These are phyloP conservation scores for Inonotus obliquus DNA, from an alignment of 1,284 basidiomycete species.

Conservation along the genomic window DNA sequence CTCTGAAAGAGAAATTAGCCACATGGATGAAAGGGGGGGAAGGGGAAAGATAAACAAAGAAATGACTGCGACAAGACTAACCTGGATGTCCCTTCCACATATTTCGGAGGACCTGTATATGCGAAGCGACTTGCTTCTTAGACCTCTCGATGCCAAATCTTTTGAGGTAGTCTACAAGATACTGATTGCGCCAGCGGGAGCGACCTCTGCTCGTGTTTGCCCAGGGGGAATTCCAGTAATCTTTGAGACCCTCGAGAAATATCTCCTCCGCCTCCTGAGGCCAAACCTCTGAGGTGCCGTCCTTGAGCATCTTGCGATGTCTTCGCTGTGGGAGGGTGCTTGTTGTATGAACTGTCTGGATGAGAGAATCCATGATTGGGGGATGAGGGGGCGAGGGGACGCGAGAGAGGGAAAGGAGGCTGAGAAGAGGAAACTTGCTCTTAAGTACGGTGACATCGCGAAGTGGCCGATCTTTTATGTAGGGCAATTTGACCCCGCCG, in stretches of 20 bases:
- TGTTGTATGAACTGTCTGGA: slow-evolving; percentile 25
- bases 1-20: slow-evolving; percentile 34
- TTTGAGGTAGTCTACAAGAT: slow-evolving; percentile 71
- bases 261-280: slow-evolving; percentile 67
- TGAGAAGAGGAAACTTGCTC: not conserved
- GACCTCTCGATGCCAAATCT: slow-evolving; percentile 61
- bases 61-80: slow-evolving; percentile 28
- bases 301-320: slow-evolving; percentile 77
- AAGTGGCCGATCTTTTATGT: slow-evolving; percentile 3
- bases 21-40: not conserved
- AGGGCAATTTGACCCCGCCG: slow-evolving; percentile 4
- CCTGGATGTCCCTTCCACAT: slow-evolving; percentile 82
- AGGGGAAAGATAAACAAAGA: slow-evolving; percentile 5
- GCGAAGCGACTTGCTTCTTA: slow-evolving; percentile 80
- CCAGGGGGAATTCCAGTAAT: slow-evolving; percentile 76
- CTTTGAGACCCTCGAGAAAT: slow-evolving; percentile 71
- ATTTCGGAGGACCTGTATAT: slow-evolving; percentile 76
- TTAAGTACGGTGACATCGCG: slow-evolving; percentile 1
- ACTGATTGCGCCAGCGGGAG: slow-evolving; percentile 77
- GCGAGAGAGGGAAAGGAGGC: not conserved
- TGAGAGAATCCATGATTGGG: not conserved
- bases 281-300: slow-evolving; percentile 77
- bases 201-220: slow-evolving; percentile 72
- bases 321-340: slow-evolving; percentile 69
- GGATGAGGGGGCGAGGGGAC: not conserved